Percentiles rank a stretch among this genome's conserved stretches.
Conservation (phyloP, 2,329 filamentous ascomycete genomes). For the Claviceps sp. region DNA sequence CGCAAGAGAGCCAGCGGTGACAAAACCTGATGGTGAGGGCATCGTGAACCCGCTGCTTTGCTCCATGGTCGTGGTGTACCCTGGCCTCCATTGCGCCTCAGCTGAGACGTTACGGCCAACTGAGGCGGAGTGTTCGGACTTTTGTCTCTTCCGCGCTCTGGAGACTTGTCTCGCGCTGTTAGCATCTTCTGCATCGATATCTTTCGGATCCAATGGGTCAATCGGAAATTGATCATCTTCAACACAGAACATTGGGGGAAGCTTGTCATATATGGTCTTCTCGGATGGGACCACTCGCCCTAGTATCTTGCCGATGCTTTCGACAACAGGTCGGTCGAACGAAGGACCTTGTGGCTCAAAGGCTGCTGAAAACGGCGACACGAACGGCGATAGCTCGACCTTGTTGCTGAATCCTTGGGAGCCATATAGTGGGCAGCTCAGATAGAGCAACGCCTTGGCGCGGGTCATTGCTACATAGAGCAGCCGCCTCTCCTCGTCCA, state of each 20-base stretch:
- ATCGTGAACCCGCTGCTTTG: slow-evolving; percentile 44
- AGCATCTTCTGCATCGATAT: slow-evolving; percentile 10
- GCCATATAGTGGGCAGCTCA: slow-evolving; percentile 64
- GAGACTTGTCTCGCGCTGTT: slow-evolving; percentile 9
- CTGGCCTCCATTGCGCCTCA: slow-evolving; percentile 26
- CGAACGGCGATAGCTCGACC: slow-evolving; percentile 58
- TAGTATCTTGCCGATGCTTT: slow-evolving; percentile 59
- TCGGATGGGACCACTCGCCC: slow-evolving; percentile 45
- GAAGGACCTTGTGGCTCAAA: slow-evolving; percentile 54
- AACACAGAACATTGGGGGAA: slow-evolving; percentile 38
- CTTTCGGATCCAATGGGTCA: slow-evolving; percentile 37
- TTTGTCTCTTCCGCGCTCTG: slow-evolving; percentile 18
- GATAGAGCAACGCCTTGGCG: slow-evolving; percentile 72
- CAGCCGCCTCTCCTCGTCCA: slow-evolving; percentile 74
- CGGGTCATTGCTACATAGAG: slow-evolving; percentile 96
- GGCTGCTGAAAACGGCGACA: slow-evolving; percentile 35
- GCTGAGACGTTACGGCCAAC: slow-evolving; percentile 8
- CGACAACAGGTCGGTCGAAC: slow-evolving; percentile 48
- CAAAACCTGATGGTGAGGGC: slow-evolving; percentile 43
- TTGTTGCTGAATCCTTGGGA: slow-evolving; percentile 43
- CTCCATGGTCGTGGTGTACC: slow-evolving; percentile 50
- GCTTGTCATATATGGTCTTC: slow-evolving; percentile 36
- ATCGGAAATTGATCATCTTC: slow-evolving; percentile 59
- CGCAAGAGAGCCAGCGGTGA: slow-evolving; percentile 40
- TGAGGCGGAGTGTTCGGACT: slow-evolving; percentile 9